A percentile compares a stretch with the other conserved stretches of the same genome.
These are phyloP conservation scores for Buddleja alternifolia DNA, from an alignment of 257 asterid species.

Conservation along the genomic window DNA sequence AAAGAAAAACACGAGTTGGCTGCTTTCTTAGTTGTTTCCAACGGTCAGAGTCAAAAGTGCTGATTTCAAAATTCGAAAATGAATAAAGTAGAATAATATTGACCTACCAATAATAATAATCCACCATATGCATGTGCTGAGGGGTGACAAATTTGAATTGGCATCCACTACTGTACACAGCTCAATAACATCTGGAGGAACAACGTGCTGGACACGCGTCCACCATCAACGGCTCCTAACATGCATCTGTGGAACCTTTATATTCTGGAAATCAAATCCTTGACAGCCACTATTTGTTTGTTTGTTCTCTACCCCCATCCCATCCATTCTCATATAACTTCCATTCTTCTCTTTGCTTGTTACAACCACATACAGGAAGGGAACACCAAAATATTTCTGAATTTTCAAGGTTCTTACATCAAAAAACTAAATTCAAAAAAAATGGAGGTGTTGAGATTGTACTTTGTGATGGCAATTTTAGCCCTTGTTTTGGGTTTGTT, in stretches of 20 bases:
- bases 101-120: too few species aligned
- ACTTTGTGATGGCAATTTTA: slow-evolving; percentile 37
- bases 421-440: too few species aligned
- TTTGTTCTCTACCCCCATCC: neutral
- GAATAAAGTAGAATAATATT: too few species aligned
- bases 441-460: slow-evolving; percentile 61
- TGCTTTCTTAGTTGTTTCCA: too few species aligned
- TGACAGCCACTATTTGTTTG: slow-evolving; percentile 25
- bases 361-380: neutral
- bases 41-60: too few species aligned
- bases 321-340: slow-evolving; percentile 2
- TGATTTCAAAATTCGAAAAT: too few species aligned
- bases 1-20: too few species aligned
- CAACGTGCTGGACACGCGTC: slow-evolving; percentile 60
- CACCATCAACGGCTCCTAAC: slow-evolving; percentile 37
- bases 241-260: slow-evolving; percentile 9
- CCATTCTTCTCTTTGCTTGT: neutral
- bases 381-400: neutral
- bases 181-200: slow-evolving; percentile 45
- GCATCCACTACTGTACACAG: slow-evolving; percentile 36
- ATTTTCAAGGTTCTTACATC: neutral
- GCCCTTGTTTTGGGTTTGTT: slow-evolving; percentile 46
- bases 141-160: too few species aligned
- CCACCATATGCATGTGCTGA: too few species aligned
- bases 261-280: slow-evolving; percentile 29